Conservation (phyloP, 2,329 filamentous ascomycete genomes). For the Colletotrichum orchidophilum region DNA sequence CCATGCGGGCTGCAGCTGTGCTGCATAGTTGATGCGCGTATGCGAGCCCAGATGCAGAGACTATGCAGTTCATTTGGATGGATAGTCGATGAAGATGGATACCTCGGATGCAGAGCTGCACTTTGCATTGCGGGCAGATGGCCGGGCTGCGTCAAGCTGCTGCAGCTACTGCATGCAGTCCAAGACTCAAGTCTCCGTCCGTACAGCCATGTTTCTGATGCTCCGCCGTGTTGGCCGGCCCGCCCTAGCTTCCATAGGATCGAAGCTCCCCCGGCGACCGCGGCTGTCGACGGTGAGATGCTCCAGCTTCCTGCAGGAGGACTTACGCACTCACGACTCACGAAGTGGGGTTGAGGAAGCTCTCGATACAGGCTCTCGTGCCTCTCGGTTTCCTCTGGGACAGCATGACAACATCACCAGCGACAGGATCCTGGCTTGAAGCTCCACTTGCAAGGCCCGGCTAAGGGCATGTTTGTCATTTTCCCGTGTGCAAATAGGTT, state of each 20-base stretch:
- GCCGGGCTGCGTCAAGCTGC: conserved; percentile 19
- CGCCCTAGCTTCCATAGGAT: not conserved
- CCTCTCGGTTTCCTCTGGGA: conserved; percentile 15
- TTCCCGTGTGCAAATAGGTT: conserved; percentile 25
- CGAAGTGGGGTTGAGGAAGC: conserved; percentile 9
- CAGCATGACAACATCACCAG: conserved; percentile 18
- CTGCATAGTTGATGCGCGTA: conserved; percentile 19
- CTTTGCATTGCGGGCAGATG: conserved; percentile 23
- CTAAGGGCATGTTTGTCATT: conserved; percentile 28
- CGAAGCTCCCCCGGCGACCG: conserved; percentile 8
- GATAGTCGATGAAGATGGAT: conserved; percentile 3
- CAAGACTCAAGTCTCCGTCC: not conserved
- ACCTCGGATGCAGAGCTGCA: conserved; percentile 21
- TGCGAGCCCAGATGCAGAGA: conserved; percentile 16
- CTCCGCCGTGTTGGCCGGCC: conserved; percentile 24
- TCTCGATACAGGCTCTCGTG: conserved; percentile 6
- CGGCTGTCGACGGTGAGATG: conserved; percentile 5
- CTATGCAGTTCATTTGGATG: not conserved
- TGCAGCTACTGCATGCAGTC: conserved; percentile 12
- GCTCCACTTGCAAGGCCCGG: conserved; percentile 15
- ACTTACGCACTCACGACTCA: not conserved
- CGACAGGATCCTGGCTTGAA: not conserved
- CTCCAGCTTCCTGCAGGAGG: conserved; percentile 16
- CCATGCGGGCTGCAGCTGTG: conserved; percentile 22
- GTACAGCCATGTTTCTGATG: conserved; percentile 26